Evolutionary conservation across 2,329 filamentous ascomycete species (phyloP), one percentile per base, ranked within the genome.

Genomic region (Metarhizium brunneum): DNA sequence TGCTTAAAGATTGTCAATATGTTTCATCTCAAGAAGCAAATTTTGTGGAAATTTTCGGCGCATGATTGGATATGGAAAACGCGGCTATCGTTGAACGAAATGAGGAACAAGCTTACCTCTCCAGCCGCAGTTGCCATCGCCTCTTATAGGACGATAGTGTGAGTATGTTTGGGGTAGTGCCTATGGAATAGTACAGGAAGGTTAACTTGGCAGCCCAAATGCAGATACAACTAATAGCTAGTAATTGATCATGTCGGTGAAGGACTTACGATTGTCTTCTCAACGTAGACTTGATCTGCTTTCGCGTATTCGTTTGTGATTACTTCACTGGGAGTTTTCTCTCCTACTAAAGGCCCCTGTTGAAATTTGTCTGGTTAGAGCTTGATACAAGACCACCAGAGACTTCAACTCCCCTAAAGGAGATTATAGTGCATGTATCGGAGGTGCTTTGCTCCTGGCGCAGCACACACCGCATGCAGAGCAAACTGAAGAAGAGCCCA

Each of bases 91-190:
- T 51, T 45, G 7, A 10, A 16, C 20, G 18, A 25, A 25, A 29
- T 6, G 54, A 35, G 43, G 53, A 61, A 60, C 62, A 16, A 45
- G 75, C 85, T 76, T 79, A 96, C 92, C 94, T 86, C 92, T 84
- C 92, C 94, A 97, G 65, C 92, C 94, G 73, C 94, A 97, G 69
- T 95, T 95, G 57, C 94, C 94, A 73, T 97, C 92, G 54, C 94
- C 92, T 71, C 88, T 86, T 69, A 96, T 84, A 11, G 86, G 86
- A 55, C 94, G 89, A 68, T 92, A 96, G 68, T 91, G 86, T 20
- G 90, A 88, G 70, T 95, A 96, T 56, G 87, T 90, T 64, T 86
- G 80, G 6, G 91, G 87, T 54, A 99, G 80, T 20, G 85, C 81
- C 91, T 95, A 63, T 14, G 29, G 25, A 56, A 53, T 7, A 13